Evolutionary conservation across 495 filamentous ascomycete species (phyloP), one percentile per base, ranked within the genome.

Genomic region (Durotheca rogersii): DNA sequence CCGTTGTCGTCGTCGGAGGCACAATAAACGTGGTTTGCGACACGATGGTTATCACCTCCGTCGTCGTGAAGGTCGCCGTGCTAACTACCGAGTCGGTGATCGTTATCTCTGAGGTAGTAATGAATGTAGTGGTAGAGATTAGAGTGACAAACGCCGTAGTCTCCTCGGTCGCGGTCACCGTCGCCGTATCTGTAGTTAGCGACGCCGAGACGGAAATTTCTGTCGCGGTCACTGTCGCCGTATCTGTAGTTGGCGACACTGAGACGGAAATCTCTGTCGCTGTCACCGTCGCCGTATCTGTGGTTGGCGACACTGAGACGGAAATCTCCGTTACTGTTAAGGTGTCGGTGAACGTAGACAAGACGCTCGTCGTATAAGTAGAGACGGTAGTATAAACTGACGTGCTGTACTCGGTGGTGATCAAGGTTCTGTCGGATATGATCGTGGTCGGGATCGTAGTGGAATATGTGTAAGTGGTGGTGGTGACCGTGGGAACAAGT

Each of bases 371-470:
- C 2, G 58, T 56, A 16, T 51, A 51, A 11, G 46, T 60, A 11
- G 46, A 56, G 25, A 46, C 33, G 29, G 34, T 62, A n/a, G 53
- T 56, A 35, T 54, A 59, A 41, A 50, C 60, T 21, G 64, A 58
- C 9, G 53, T 65, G 41, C 52, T 53, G 10, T 60, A 60, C 21
- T 57, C 27, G 29, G 55, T 65, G 15, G 51, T 59, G 33, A 36
- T 68, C 30, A 40, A 43, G 32, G 41, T 53, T 12, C 36, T 64
- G 17, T 60, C 54, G 38, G 45, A 68, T 30, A 58, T 23, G 9
- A 67, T 66, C 9, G 60, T 78, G 25, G 58, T 65, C 9, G 61
- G 62, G 11, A 67, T 51, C 6, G 51, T 42, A 12, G 51, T 61
- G 27, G 61, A 67, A 15, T 37, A 44, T 11, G 56, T 66, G 23